These are phyloP conservation scores for Hsuehochloa calcarea DNA, from an alignment of 176 grass and related monocot genomes.

Conservation along the genomic window DNA sequence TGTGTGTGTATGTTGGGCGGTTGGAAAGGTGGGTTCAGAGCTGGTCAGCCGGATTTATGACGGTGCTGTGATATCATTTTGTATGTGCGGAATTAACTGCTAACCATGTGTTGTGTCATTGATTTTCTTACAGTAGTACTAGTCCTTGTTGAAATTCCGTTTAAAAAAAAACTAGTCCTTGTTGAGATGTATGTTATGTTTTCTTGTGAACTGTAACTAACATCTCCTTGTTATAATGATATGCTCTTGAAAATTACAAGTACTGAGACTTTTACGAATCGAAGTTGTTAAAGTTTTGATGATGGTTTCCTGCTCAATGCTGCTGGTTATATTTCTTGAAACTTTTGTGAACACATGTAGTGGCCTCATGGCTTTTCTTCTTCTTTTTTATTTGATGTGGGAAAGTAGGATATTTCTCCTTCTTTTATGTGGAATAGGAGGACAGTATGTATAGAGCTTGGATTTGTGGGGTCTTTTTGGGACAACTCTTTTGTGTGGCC, in stretches of 20 bases:
- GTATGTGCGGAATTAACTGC: neutral
- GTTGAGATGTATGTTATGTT: neutral
- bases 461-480: neutral
- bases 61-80: neutral
- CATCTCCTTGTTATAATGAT: neutral
- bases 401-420: neutral
- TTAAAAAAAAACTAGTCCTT: neutral
- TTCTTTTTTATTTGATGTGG: neutral
- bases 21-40: neutral
- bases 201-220: neutral
- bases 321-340: neutral
- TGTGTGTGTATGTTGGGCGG: neutral
- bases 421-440: slow-evolving; percentile 11
- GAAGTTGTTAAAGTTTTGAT: neutral
- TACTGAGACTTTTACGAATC: neutral
- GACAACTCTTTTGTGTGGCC: neutral
- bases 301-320: neutral
- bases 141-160: neutral
- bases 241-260: neutral
- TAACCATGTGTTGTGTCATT: neutral
- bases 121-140: neutral
- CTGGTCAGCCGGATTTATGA: neutral
- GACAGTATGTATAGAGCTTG: neutral
- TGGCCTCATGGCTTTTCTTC: neutral
- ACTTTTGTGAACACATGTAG: neutral